Evolutionary conservation across 257 asterid species (phyloP).

Genomic region (Scutellaria galericulata): DNA sequence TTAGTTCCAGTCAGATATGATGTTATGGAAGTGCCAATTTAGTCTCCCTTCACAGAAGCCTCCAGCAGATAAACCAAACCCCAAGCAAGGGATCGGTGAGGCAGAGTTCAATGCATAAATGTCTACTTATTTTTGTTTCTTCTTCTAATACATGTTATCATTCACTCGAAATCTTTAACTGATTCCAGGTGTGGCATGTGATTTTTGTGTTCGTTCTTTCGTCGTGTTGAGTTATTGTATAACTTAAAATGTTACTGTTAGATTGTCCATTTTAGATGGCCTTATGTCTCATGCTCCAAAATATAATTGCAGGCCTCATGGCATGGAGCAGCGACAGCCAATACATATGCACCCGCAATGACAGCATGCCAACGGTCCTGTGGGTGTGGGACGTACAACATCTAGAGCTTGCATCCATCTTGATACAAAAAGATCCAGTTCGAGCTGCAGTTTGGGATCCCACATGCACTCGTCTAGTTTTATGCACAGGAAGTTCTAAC

Average conservation of each 20-base stretch:
- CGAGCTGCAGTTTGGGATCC: conserved; percentile 98
- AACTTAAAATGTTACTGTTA: neutral
- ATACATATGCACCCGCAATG: conserved; percentile 87
- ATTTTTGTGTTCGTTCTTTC: conserved; percentile 18
- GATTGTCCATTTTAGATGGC: neutral
- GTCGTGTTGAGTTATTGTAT: neutral
- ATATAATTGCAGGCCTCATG: conserved; percentile 68
- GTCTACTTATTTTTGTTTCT: conserved; percentile 9
- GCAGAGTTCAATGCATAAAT: conserved; percentile 25
- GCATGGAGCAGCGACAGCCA: conserved; percentile 95
- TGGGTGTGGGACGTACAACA: conserved; percentile 96
- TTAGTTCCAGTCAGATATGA: conserved; percentile 77
- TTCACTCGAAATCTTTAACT: conserved; percentile 15
- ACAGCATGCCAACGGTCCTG: conserved; percentile 92
- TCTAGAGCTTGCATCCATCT: conserved; percentile 88
- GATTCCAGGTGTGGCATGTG: neutral
- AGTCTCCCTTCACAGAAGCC: conserved; percentile 89
- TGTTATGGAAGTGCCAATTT: conserved; percentile 82
- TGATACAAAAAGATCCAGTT: conserved; percentile 89
- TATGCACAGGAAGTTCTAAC: conserved; percentile 83
- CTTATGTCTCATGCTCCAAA: neutral
- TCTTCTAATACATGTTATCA: conserved; percentile 15
- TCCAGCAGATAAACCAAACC: conserved; percentile 92
- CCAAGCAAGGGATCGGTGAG: conserved; percentile 96
- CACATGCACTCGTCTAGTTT: conserved; percentile 70